Base-by-base conservation (phyloP, 176 grass and related monocot genomes). In the Hyparrhenia diplandra region DNA sequence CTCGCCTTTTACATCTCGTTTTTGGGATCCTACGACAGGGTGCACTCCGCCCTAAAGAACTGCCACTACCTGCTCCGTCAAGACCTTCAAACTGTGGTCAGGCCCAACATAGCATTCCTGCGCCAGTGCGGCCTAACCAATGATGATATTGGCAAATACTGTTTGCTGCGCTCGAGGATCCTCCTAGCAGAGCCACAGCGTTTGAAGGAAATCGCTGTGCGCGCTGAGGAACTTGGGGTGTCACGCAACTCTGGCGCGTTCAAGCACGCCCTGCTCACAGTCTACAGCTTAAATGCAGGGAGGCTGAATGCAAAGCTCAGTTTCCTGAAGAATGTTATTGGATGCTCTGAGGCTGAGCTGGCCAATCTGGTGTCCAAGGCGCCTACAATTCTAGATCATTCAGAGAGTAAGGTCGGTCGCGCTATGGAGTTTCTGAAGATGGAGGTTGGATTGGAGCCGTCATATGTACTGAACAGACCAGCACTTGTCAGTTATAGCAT, bases 371-470 rank as follows among this genome's bases (percentile, higher is more conserved):
- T 91, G 47, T 16, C 34, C n/a, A 91, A 80, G 49, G 13, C 31
- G 14, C 67, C 92, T 8, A 12, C 5, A 24, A 83, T 89, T 40
- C 25, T 85, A 12, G 6, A 0, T 20, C 2, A 66, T 28, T 87
- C 84, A 24, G 17, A 80, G 27, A 73, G 34, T 32, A 83, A 9
- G 39, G 20, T 94, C 20, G 20, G 17, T 1, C 51, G 46, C 30
- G 54, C 39, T n/a, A 30, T 94, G 69, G 71, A 87, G 35, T 94
- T 87, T 84, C 76, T 87, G 6, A n/a, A 55, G 13, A 72, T 61
- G 25, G 71, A 87, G 54, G 61, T 78, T 51, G 86, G 83, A 2
- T 73, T 74, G 35, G 20, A 75, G 16, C 43, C 77, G n/a, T 83
- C 76, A 0, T 89, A 85, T 77, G 23, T 90, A 13, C 52, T 75